Evolutionary conservation across 2,329 filamentous ascomycete species (phyloP).

Genomic region (Fusarium sp.): DNA sequence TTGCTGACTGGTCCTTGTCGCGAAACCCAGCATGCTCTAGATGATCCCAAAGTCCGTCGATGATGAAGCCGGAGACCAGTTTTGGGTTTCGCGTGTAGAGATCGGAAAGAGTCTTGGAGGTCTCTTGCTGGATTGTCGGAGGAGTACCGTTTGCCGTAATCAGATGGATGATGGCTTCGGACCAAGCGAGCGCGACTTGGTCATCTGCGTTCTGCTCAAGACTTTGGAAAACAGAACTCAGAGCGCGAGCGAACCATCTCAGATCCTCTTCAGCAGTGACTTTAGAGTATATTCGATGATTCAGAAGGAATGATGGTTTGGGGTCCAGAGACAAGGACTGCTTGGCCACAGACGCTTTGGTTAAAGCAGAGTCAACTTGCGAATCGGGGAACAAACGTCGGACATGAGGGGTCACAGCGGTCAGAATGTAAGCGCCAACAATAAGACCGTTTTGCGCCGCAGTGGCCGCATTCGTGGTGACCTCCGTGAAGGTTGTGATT

Average conservation of each 20-base stretch:
- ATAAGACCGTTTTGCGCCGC: conserved; percentile 89
- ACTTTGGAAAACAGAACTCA: conserved; percentile 73
- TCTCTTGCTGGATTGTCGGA: conserved; percentile 75
- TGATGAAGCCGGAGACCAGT: conserved; percentile 74
- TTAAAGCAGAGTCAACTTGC: conserved; percentile 59
- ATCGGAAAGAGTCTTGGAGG: conserved; percentile 72
- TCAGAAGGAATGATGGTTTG: conserved; percentile 91
- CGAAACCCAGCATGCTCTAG: conserved; percentile 75
- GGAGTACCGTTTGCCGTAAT: conserved; percentile 76
- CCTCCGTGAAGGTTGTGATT: conserved; percentile 82
- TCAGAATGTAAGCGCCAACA: conserved; percentile 82
- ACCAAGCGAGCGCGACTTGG: conserved; percentile 79
- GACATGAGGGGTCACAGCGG: conserved; percentile 73
- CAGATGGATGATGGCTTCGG: conserved; percentile 86
- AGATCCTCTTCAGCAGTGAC: conserved; percentile 82
- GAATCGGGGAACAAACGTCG: conserved; percentile 70
- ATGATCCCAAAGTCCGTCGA: conserved; percentile 86
- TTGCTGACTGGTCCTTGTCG: conserved; percentile 86
- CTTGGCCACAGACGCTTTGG: conserved; percentile 74
- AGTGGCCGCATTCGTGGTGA: conserved; percentile 81
- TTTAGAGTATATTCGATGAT: conserved; percentile 88
- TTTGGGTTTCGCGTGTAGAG: conserved; percentile 75
- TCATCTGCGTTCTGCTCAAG: conserved; percentile 65
- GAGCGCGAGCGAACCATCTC: conserved; percentile 80
- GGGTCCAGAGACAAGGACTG: conserved; percentile 80